A percentile compares a stretch with the other conserved stretches of the same genome.
phyloP scores from a whole-genome alignment of 2,329 filamentous ascomycete species.

The Zasmidium angulare region DNA sequence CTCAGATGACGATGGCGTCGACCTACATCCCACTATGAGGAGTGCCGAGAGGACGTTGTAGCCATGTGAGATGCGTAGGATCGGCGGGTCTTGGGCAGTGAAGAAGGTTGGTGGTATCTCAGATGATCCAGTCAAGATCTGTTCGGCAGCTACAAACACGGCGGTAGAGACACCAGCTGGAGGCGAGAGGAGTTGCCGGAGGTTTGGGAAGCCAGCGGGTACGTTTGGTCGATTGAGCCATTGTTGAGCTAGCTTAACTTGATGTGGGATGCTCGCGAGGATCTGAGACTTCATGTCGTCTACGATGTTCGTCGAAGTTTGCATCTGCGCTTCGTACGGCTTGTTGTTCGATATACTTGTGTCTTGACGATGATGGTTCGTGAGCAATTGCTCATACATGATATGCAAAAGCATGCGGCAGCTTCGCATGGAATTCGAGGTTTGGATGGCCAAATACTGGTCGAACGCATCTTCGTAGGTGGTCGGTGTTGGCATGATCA shows the following conservation, averaged over 20 bases:
- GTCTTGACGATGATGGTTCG: background rate
- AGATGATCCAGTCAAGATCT: background rate
- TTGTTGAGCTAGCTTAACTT: background rate
- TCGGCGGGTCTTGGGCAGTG: background rate
- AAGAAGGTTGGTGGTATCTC: background rate
- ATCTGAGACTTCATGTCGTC: background rate
- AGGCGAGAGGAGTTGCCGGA: background rate
- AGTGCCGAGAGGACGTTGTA: background rate
- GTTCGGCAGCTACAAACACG: background rate
- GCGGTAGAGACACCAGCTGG: background rate
- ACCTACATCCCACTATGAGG: background rate
- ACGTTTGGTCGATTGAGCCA: background rate
- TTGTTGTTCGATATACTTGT: too few relatives aligned
- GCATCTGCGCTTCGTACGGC: background rate
- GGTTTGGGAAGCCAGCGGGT: background rate
- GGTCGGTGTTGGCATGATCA: background rate
- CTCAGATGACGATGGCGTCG: background rate
- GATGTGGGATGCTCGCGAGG: background rate
- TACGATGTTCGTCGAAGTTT: background rate
- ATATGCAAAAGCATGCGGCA: background rate
- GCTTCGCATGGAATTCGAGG: background rate
- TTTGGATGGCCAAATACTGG: background rate
- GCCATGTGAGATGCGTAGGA: background rate
- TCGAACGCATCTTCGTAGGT: background rate
- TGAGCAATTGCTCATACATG: background rate